These are phyloP conservation scores for Thalassiosira ordinaria DNA, from an alignment of 352 stramenopile genomes.

Conservation along the genomic window DNA sequence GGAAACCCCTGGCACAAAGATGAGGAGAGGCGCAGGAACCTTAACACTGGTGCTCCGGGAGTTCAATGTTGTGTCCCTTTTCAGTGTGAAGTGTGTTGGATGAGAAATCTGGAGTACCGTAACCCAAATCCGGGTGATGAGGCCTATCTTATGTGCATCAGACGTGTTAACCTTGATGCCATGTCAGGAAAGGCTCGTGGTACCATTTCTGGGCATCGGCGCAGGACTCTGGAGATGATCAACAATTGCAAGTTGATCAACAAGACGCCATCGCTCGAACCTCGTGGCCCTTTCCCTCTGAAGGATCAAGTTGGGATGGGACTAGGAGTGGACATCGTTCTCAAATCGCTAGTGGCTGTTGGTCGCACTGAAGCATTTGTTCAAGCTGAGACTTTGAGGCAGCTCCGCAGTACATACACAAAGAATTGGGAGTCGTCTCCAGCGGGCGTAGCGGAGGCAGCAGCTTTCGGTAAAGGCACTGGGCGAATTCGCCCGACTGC, in stretches of 20 bases:
- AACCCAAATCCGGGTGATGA: slow-evolving; percentile 12
- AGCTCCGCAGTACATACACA: slow-evolving; percentile 13
- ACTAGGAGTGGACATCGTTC: slow-evolving; percentile 43
- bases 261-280: slow-evolving; percentile 23
- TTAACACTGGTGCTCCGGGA: background rate
- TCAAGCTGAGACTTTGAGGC: slow-evolving; percentile 25
- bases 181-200: slow-evolving; percentile 3
- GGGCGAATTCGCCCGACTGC: slow-evolving; percentile 4
- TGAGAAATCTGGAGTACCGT: slow-evolving; percentile 7
- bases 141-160: slow-evolving; percentile 19
- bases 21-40: background rate
- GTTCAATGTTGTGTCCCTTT: background rate
- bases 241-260: background rate
- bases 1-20: slow-evolving; percentile 2
- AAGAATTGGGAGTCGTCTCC: slow-evolving; percentile 38
- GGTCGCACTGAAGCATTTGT: slow-evolving; percentile 6
- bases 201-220: background rate
- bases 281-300: slow-evolving; percentile 21
- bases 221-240: background rate
- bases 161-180: slow-evolving; percentile 50
- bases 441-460: background rate
- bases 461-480: slow-evolving; percentile 21
- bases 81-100: slow-evolving; percentile 4
- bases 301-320: slow-evolving; percentile 41
- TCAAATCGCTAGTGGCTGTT: slow-evolving; percentile 21